Percentiles rank a stretch among this genome's conserved stretches.
Evolutionary conservation across 371 early-diverging fungal genomes (phyloP).

Genomic region (Vittaforma corneae): DNA sequence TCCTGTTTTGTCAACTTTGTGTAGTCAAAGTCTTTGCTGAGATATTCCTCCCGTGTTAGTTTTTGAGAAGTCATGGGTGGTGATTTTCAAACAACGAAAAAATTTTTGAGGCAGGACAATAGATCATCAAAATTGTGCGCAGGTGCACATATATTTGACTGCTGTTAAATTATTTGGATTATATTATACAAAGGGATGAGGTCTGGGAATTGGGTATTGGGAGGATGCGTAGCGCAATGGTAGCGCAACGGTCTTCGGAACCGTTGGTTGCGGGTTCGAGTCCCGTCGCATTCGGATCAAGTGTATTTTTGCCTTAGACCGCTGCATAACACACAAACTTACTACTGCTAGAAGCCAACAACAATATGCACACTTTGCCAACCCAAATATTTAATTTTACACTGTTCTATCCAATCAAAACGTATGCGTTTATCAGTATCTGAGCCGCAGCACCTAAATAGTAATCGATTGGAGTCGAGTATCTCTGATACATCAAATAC

Average conservation of each 20-base stretch:
- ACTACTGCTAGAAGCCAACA: too few relatives aligned
- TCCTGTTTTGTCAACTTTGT: constrained; percentile 46
- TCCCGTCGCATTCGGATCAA: constrained; percentile 21
- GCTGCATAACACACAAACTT: too few relatives aligned
- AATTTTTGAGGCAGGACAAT: too few relatives aligned
- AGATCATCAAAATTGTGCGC: too few relatives aligned
- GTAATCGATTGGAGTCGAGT: constrained; percentile 29
- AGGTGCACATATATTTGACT: too few relatives aligned
- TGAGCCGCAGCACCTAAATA: constrained; percentile 34
- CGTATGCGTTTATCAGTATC: constrained; percentile 35
- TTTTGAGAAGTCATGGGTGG: background rate
- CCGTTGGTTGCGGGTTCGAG: constrained; percentile 26
- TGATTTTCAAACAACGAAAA: too few relatives aligned
- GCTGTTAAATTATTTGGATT: too few relatives aligned
- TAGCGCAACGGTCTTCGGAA: constrained; percentile 30
- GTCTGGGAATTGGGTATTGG: background rate
- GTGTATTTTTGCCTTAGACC: background rate
- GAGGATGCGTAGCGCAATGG: constrained; percentile 27
- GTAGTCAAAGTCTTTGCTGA: constrained; percentile 47
- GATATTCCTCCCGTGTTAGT: constrained; percentile 27
- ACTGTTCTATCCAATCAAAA: constrained; percentile 20
- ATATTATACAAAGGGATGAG: too few relatives aligned
- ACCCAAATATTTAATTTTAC: too few relatives aligned
- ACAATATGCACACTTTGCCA: constrained; percentile 1
- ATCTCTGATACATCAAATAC: constrained; percentile 20